Evolutionary conservation across 306 rosid species (phyloP), one percentile per base, ranked within the genome.

Genomic region (Quercus dentata): DNA sequence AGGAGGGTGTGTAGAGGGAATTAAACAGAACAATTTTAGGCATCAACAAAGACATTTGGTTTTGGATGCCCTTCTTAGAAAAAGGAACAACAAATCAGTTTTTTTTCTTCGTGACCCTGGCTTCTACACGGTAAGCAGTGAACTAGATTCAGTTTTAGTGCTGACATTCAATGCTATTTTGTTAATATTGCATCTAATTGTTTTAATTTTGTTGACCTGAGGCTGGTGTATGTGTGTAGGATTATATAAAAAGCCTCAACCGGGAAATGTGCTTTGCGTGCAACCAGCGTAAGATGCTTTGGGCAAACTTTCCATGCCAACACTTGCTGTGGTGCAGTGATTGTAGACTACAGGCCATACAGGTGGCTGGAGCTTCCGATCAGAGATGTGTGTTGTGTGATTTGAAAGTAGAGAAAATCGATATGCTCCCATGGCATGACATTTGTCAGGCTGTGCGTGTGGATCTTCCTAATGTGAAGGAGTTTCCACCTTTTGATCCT

Each of bases 251-350:
- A 27, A 30, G 76, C 81, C 15, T 86, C n/a, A 30, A 9, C 13
- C 75, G 2, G 20, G 82, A 83, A 35, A 76, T 25, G 58, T 86
- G 89, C 63, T 86, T 86, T 44, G 83, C 33, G 2, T 86, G 89
- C 78, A 83, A 74, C 21, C 44, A 62, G 76, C 65, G 19, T 23
- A 44, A 74, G 78, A 75, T 80, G 78, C 11, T 56, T 21, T 86
- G 87, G 89, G 85, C 81, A 56, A 86, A 86, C 75, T 56, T 83
- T 46, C 89, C 89, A 3, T 83, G 89, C 76, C 55, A 58, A 78
- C 87, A 86, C 80, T 69, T 69, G 63, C 56, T 86, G 69, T 86
- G 89, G 89, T 86, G 89, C 80, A 27, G 33, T 13, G 79, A 78
- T 30, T 86, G 89, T 23, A 83, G 77, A 72, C 18, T 38, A 19